Conservation (phyloP, 2,329 filamentous ascomycete species). For the Diaporthe longicolla region DNA sequence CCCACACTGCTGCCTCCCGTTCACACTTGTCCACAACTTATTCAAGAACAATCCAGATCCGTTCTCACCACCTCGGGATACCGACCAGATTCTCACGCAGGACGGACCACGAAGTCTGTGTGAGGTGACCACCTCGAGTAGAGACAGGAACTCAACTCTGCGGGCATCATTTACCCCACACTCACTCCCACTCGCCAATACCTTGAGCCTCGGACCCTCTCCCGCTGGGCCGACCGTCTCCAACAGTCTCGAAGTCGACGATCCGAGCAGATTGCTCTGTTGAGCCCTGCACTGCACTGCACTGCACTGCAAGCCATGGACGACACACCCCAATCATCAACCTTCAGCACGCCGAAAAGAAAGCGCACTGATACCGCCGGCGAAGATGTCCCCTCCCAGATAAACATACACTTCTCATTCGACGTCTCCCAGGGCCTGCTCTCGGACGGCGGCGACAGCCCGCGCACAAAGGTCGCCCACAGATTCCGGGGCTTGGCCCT, state of each 20-base stretch:
- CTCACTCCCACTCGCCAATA: background rate
- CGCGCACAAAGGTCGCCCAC: conserved; percentile 66
- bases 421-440: conserved; percentile 52
- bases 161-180: conserved; percentile 31
- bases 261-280: background rate
- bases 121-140: background rate
- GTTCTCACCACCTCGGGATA: background rate
- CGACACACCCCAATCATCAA: conserved; percentile 42
- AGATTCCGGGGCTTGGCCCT: conserved; percentile 67
- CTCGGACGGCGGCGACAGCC: conserved; percentile 65
- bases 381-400: conserved; percentile 35
- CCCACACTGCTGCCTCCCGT: background rate
- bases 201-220: background rate
- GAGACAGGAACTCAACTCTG: background rate
- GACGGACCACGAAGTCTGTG: conserved; percentile 15
- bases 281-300: background rate
- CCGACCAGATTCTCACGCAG: background rate
- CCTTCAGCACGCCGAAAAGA: conserved; percentile 49
- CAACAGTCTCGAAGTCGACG: conserved; percentile 18
- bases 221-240: conserved; percentile 12
- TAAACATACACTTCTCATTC: conserved; percentile 60
- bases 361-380: conserved; percentile 47
- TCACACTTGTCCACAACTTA: background rate
- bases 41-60: background rate
- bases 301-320: conserved; percentile 34